Base-by-base conservation (phyloP, 2,329 filamentous ascomycete genomes). In the Trichoderma koningiopsis region DNA sequence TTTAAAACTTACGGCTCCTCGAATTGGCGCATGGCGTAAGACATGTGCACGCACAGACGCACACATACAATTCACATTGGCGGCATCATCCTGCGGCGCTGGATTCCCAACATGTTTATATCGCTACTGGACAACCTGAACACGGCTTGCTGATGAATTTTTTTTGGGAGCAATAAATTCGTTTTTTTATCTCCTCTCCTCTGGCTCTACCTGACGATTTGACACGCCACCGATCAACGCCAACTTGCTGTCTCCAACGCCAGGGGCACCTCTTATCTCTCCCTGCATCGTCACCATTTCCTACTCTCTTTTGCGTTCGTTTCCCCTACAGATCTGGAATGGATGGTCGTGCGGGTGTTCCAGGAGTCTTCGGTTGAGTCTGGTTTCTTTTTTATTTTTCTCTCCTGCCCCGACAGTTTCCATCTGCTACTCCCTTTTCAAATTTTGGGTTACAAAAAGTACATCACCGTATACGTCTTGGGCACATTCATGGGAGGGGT, bases 11-110 rank as follows among this genome's bases (percentile, higher is more conserved):
- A 73, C 73, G 76, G 74, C 75, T 76, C 75, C 73, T 76, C 75
- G 74, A 49, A 79, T 73, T 75, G 79, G 79, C 79, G 79, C 79
- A 80, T 77, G 79, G 79, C 78, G 79, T 77, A 79, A 74, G 68
- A 79, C 75, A 76, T 79, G 76, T 77, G 76, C 73, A 75, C 75
- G 78, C 62, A 33, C 35, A 57, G 19, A 56, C 52, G 35, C 52
- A 43, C 62, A 65, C 24, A 56, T 49, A 60, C 27, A 43, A 37
- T n/a, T 29, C 33, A 74, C 75, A 79, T 78, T 77, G 76, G 72
- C 77, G 76, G 77, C 75, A 79, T 79, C 74, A 77, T 76, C 73
- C 72, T 75, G 77, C 77, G 79, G 79, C 77, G 79, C 77, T 78
- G 73, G 76, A 76, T 77, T 75, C 74, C 76, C 49, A 40, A 57